Percentiles rank a stretch among this genome's conserved stretches.
phyloP scores from a whole-genome alignment of 495 filamentous ascomycete genomes.

The Hyaloscypha finlandica region DNA sequence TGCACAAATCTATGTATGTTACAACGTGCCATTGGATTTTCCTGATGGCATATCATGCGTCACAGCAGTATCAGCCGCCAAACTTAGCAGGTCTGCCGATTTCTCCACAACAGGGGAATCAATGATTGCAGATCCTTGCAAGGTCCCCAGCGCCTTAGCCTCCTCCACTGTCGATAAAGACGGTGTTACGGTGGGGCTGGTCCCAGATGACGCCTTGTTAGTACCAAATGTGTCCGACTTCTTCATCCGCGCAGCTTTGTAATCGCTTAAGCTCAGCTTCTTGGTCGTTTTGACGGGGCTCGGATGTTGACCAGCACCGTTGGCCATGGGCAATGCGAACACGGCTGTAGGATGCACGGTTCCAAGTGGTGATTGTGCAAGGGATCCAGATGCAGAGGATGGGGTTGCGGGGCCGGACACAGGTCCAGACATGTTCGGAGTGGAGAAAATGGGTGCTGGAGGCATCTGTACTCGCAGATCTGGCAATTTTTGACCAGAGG shows the following conservation, averaged over 20 bases:
- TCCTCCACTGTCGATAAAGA: constrained; percentile 27
- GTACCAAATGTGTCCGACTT: constrained; percentile 34
- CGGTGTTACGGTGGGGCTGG: constrained; percentile 22
- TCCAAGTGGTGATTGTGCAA: constrained; percentile 56
- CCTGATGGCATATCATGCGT: constrained; percentile 22
- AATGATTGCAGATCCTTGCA: constrained; percentile 26
- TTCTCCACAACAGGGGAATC: constrained; percentile 28
- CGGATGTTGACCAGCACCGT: constrained; percentile 48
- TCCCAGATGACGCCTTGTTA: constrained; percentile 22
- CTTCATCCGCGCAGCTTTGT: constrained; percentile 56
- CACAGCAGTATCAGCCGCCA: constrained; percentile 2
- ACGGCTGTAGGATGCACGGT: constrained; percentile 37
- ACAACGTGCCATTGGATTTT: constrained; percentile 30
- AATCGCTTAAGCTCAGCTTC: constrained; percentile 75
- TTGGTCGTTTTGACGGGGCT: constrained; percentile 64
- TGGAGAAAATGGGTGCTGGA: constrained; percentile 43
- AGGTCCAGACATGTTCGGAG: constrained; percentile 28
- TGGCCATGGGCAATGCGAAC: constrained; percentile 46
- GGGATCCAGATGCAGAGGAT: constrained; percentile 42
- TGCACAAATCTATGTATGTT: constrained; percentile 31
- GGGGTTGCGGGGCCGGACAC: constrained; percentile 39
- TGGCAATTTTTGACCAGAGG: constrained; percentile 22
- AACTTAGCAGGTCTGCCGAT: constrained; percentile 13
- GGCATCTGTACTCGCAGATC: constrained; percentile 56
- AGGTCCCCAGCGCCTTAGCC: constrained; percentile 14